Evolutionary conservation across 108 stramenopile species (phyloP).

Genomic region (Stephanodiscus minutulus): DNA sequence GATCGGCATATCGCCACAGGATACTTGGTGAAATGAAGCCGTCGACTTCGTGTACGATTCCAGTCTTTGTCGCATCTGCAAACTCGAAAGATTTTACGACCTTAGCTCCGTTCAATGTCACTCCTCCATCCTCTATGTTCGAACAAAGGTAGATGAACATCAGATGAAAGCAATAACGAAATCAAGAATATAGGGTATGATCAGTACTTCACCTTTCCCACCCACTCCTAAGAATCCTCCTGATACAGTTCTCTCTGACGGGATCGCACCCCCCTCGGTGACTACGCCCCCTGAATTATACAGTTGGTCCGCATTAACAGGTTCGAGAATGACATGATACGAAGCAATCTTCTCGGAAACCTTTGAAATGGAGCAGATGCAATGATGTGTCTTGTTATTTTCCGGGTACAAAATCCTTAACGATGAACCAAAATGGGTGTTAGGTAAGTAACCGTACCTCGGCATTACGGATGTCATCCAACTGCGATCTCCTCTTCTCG

Average conservation of each 20-base stretch:
- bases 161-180: neutral
- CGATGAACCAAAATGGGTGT: neutral
- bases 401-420: no score
- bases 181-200: neutral
- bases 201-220: constrained; percentile 43
- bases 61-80: constrained; percentile 30
- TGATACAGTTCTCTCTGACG: constrained; percentile 56
- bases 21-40: constrained; percentile 68
- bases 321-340: constrained; percentile 72
- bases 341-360: constrained; percentile 68
- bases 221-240: constrained; percentile 81
- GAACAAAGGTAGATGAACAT: neutral
- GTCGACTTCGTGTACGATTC: constrained; percentile 77
- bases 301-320: constrained; percentile 58
- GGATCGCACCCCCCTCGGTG: constrained; percentile 69
- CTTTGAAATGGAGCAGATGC: neutral
- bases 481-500: constrained; percentile 57
- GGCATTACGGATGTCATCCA: constrained; percentile 72
- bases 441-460: constrained; percentile 28
- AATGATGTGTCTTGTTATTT: neutral
- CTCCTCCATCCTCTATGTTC: constrained; percentile 64
- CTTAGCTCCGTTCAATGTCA: constrained; percentile 60
- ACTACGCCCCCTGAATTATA: constrained; percentile 66
- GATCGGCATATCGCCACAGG: constrained; percentile 81
- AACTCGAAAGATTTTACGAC: constrained; percentile 59